phyloP scores from a whole-genome alignment of 805 yeast genomes.

The Schwanniomyces sp. region DNA sequence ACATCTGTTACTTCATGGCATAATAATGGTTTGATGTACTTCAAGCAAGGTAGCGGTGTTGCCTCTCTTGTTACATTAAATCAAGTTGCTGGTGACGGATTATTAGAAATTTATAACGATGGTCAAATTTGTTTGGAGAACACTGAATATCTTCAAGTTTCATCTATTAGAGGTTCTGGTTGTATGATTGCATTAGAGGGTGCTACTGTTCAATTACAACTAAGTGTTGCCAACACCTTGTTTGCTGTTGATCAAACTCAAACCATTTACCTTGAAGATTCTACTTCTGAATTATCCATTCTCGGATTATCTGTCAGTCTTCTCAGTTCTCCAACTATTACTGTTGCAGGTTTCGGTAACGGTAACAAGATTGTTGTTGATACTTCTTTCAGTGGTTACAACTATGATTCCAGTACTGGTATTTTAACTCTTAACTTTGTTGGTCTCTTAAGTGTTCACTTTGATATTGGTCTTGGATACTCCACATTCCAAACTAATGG shows the following conservation, averaged over 20 bases:
- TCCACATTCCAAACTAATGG: not conserved
- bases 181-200: constrained; percentile 19
- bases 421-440: constrained; percentile 16
- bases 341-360: constrained; percentile 24
- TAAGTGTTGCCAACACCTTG: constrained; percentile 9
- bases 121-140: constrained; percentile 28
- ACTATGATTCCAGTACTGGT: constrained; percentile 15
- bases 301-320: constrained; percentile 8
- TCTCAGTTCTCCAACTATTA: constrained; percentile 13
- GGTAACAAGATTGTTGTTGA: constrained; percentile 19
- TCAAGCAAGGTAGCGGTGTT: constrained; percentile 19
- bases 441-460: not conserved
- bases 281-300: constrained; percentile 15
- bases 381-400: constrained; percentile 1
- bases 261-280: constrained; percentile 16
- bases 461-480: constrained; percentile 8
- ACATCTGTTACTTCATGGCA: constrained; percentile 13
- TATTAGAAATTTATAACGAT: constrained; percentile 14
- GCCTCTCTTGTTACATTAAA: constrained; percentile 16
- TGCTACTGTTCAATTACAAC: constrained; percentile 6
- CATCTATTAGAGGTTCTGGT: constrained; percentile 24
- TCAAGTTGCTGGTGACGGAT: constrained; percentile 9
- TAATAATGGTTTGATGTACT: constrained; percentile 21
- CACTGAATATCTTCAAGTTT: constrained; percentile 19
- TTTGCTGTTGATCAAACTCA: constrained; percentile 14